A percentile compares a stretch with the other conserved stretches of the same genome.
phyloP scores from a whole-genome alignment of 2,329 filamentous ascomycete genomes.

The Alternaria hordeiaustralica region DNA sequence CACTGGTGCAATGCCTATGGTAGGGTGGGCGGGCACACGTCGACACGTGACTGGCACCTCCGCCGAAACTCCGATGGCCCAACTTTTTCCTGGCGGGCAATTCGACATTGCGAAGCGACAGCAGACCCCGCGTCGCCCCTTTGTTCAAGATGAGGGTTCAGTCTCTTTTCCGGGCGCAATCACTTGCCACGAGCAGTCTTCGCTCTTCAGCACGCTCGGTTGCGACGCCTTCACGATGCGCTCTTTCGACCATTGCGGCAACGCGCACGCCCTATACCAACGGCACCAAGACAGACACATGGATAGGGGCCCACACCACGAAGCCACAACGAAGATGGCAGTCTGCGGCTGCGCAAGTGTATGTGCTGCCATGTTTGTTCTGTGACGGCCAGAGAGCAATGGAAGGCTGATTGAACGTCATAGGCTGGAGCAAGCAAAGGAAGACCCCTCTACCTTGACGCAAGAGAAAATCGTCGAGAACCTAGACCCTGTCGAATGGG shows the following conservation, averaged over 20 bases:
- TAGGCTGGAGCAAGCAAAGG: conserved; percentile 61
- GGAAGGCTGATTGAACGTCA: conserved; percentile 26
- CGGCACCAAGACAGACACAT: conserved; percentile 38
- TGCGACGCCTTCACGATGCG: conserved; percentile 36
- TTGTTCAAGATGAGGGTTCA: conserved; percentile 45
- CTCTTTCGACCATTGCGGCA: conserved; percentile 42
- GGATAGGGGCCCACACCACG: conserved; percentile 33
- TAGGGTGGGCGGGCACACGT: neutral
- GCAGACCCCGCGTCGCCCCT: conserved; percentile 37
- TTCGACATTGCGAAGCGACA: conserved; percentile 18
- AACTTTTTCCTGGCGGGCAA: conserved; percentile 35
- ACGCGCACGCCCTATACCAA: conserved; percentile 36
- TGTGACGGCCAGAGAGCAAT: conserved; percentile 6
- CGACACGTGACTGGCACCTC: conserved; percentile 33
- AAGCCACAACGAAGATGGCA: conserved; percentile 44
- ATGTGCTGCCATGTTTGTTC: conserved; percentile 21
- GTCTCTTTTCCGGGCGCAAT: conserved; percentile 42
- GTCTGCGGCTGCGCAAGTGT: conserved; percentile 48
- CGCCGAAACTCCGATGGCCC: conserved; percentile 30
- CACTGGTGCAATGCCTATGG: neutral
- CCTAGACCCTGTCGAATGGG: conserved; percentile 78
- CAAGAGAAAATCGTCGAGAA: conserved; percentile 77
- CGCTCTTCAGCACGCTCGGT: conserved; percentile 35
- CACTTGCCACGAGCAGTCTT: conserved; percentile 38
- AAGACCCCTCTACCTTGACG: conserved; percentile 63